phyloP scores from a whole-genome alignment of 1,284 basidiomycete genomes.

The Malassezia restricta region DNA sequence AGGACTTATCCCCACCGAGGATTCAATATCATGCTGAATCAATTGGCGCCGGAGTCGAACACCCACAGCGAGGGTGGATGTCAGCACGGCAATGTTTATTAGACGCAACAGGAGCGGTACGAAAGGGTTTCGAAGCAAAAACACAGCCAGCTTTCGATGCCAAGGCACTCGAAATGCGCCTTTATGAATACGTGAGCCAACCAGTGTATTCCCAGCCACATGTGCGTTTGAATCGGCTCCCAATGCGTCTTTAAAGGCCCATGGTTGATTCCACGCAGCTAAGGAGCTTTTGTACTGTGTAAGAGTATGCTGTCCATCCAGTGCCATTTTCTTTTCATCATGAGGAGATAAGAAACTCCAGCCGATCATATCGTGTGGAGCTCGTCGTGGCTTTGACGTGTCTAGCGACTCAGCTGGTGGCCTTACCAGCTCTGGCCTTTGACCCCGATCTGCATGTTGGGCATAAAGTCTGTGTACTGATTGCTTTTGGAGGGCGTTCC shows the following conservation, averaged over 20 bases:
- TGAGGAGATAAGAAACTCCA: neutral
- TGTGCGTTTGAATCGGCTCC: neutral
- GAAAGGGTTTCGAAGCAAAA: slow-evolving; percentile 44
- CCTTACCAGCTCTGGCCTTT: too few relatives aligned
- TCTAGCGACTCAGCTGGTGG: too few relatives aligned
- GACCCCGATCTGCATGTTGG: neutral
- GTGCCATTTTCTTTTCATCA: neutral
- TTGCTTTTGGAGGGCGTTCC: neutral
- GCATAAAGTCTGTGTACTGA: neutral
- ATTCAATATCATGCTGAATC: slow-evolving; percentile 51
- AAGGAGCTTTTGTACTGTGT: neutral
- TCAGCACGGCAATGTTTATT: slow-evolving; percentile 69
- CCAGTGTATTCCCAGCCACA: neutral
- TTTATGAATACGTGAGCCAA: neutral
- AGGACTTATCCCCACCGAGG: slow-evolving; percentile 66
- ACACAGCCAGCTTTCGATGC: slow-evolving; percentile 4
- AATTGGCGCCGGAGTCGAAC: slow-evolving; percentile 61
- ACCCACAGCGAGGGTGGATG: slow-evolving; percentile 65
- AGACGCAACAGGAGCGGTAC: slow-evolving; percentile 62
- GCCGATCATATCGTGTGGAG: neutral
- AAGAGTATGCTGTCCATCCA: neutral
- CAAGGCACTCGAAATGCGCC: neutral
- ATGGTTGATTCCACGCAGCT: slow-evolving; percentile 8
- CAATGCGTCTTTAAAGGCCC: slow-evolving; percentile 4
- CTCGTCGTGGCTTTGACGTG: neutral